Evolutionary conservation across 2,329 filamentous ascomycete genomes (phyloP), one percentile per base, ranked within the genome.

Genomic region (Endothia cerciana): DNA sequence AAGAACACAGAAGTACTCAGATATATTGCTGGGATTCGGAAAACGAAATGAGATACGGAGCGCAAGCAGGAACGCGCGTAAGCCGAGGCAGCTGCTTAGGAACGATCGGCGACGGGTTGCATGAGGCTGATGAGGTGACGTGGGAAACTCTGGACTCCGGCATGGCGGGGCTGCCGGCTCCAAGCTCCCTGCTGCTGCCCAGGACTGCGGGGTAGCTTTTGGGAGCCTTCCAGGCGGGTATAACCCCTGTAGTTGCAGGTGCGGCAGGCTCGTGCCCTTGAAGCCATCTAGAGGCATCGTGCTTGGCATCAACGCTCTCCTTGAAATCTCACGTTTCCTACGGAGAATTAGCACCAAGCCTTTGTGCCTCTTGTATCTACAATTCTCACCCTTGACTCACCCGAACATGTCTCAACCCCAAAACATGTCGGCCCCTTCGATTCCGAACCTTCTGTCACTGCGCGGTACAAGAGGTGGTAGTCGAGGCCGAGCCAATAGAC

Each of bases 401-500:
- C 15, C 53, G 5, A 36, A 6, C 28, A 68, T 68, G 66, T 59
- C 67, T 56, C 69, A 69, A 69, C 72, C 69, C 22, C 67, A 62
- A 43, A 28, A 67, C 66, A 94, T 94, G 91, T 85, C 91, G 57
- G 86, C 89, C 38, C 81, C 88, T 49, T 85, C 89, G 30, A 97
- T 97, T 56, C 93, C 93, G 2, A 94, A 97, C 73, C 85, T 97
- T 41, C 87, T 80, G 74, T 91, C 74, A 74, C 82, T 82, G 79
- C 74, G 84, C 74, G 73, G 74, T 76, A 83, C 80, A 80, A 72
- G 82, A 78, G 36, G 79, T 78, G 72, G 71, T 63, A 70, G 72
- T n/a, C 71, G 75, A 63, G 73, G 72, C 1, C 68, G 73, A 36
- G 62, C 62, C 25, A 53, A 64, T 22, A 69, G 68, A 2, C 56